Percentiles rank a stretch among this genome's conserved stretches.
Evolutionary conservation across 2,329 filamentous ascomycete genomes (phyloP).

Genomic region (Colletotrichum sp.): DNA sequence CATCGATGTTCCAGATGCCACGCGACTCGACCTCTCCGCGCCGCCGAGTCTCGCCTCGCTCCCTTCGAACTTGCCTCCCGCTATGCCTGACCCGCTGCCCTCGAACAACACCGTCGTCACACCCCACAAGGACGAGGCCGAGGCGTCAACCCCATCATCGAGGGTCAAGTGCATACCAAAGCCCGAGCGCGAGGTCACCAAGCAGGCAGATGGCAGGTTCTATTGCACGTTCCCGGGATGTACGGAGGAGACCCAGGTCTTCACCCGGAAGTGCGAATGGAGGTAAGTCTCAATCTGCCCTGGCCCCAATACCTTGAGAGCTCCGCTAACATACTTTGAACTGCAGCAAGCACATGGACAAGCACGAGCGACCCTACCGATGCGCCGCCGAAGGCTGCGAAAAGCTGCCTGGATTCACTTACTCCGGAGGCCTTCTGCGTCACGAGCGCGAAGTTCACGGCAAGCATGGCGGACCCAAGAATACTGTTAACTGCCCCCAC

Average conservation of each 20-base stretch:
- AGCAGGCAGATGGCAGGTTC: slow-evolving; percentile 77
- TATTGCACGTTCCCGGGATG: slow-evolving; percentile 77
- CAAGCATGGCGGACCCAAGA: slow-evolving; percentile 87
- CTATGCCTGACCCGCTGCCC: slow-evolving; percentile 35
- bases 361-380: slow-evolving; percentile 92
- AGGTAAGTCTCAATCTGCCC: slow-evolving; percentile 66
- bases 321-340: slow-evolving; percentile 25
- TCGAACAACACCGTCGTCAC: slow-evolving; percentile 13
- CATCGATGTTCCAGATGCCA: slow-evolving; percentile 39
- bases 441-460: slow-evolving; percentile 95
- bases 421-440: slow-evolving; percentile 85
- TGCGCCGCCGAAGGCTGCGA: slow-evolving; percentile 84
- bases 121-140: slow-evolving; percentile 12
- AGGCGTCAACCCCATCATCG: slow-evolving; percentile 24
- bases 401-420: slow-evolving; percentile 93
- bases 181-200: slow-evolving; percentile 60
- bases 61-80: slow-evolving; percentile 33
- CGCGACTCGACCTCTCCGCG: slow-evolving; percentile 41
- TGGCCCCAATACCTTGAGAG: not conserved
- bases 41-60: slow-evolving; percentile 32
- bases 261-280: slow-evolving; percentile 90
- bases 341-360: slow-evolving; percentile 94
- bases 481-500: slow-evolving; percentile 86
- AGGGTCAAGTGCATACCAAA: slow-evolving; percentile 63
- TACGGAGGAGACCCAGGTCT: slow-evolving; percentile 66